Conservation (phyloP, 257 asterid species). For the Fraxinus americana region DNA sequence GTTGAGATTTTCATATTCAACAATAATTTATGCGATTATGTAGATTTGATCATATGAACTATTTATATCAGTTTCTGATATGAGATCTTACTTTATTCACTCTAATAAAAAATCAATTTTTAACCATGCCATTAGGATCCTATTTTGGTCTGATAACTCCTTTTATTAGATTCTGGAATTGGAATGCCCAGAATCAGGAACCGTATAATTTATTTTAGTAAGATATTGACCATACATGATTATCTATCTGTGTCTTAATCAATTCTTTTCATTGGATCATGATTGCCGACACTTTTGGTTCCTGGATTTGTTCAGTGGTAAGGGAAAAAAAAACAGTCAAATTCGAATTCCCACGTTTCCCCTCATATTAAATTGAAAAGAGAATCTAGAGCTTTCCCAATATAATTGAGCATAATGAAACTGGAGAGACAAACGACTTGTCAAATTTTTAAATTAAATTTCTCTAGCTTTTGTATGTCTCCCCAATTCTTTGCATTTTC, state of each 20-base stretch:
- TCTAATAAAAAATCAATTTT: not conserved
- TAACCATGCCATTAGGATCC: not conserved
- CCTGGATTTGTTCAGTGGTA: not conserved
- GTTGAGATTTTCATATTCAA: conserved; percentile 27
- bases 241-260: not conserved
- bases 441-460: not conserved
- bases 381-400: not conserved
- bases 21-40: no score
- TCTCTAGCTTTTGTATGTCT: not conserved
- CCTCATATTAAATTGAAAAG: not conserved
- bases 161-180: not conserved
- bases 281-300: not conserved
- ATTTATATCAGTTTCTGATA: not conserved
- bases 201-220: not conserved
- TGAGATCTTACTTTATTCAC: not conserved
- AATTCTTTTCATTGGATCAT: no score
- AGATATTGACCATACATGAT: not conserved
- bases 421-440: not conserved
- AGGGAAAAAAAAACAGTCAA: not conserved
- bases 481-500: not conserved
- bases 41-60: not conserved
- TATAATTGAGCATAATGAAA: not conserved
- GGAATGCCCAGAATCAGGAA: not conserved
- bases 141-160: not conserved
- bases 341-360: not conserved